Base-by-base conservation (phyloP, 768 basidiomycete species). In the Dioszegia crocea region DNA sequence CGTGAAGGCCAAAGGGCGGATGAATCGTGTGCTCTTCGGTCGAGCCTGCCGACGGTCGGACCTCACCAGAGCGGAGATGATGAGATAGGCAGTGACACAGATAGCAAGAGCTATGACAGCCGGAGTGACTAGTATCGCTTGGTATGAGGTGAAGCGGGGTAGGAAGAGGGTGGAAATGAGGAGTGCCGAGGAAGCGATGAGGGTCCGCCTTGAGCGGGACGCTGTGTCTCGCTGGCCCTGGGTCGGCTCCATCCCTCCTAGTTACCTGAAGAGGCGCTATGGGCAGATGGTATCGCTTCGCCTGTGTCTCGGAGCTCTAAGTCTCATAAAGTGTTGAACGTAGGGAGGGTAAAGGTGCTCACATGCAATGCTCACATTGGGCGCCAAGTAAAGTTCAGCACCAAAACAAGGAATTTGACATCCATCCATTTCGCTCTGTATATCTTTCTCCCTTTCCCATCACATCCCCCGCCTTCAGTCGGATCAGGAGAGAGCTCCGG, bases 1-100 rank as follows among this genome's bases (percentile, higher is more conserved):
- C 3, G 90, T 89, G 80, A 96, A 94, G 2, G 84, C 83, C 47
- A 57, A 39, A 30, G 23, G 47, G 46, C 45, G 47, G 6, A 19
- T 30, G 8, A 47, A n/a, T n/a, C 8, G 16, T 21, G 26, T 8
- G 41, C 29, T 12, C 26, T 6, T 14, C 30, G 9, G 21, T n/a
- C 27, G 41, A 16, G n/a, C 4, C 14, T 23, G 36, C 11, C 9
- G 14, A 16, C 27, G 27, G n/a, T 61, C 58, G 1, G 16, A 9
- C 26, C 56, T 41, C 30, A 64, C 24, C 17, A 53, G 49, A 2
- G 40, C 38, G 3, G 45, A 40, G 3, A 62, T 31, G 43, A 57
- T 19, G 27, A 59, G 48, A 45, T 55, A 44, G 14, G 62, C 26
- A 1, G 24, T 11, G 41, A 59, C 24, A 50, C 61, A 59, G 16